Evolutionary conservation across 2,329 filamentous ascomycete genomes (phyloP).

Genomic region (Capronia coronata): DNA sequence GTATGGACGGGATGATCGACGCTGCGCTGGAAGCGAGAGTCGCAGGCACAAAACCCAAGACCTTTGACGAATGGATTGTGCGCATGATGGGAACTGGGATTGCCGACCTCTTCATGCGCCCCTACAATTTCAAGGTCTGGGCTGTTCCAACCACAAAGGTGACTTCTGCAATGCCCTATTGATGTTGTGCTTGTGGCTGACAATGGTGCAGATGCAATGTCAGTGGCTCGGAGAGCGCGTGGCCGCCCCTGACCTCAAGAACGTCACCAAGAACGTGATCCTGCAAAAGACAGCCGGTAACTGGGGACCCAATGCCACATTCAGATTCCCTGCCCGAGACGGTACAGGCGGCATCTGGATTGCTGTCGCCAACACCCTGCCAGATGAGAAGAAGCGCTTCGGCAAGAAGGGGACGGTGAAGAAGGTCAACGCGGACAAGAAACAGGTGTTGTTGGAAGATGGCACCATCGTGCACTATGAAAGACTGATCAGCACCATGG

Average conservation of each 20-base stretch:
- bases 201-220: conserved; percentile 80
- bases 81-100: conserved; percentile 84
- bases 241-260: conserved; percentile 91
- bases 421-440: conserved; percentile 79
- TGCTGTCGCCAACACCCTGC: conserved; percentile 85
- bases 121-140: conserved; percentile 99
- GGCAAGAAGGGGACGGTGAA: conserved; percentile 77
- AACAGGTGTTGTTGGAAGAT: conserved; percentile 73
- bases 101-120: conserved; percentile 95
- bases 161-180: conserved; percentile 31
- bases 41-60: conserved; percentile 81
- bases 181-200: neutral
- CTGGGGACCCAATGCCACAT: conserved; percentile 97
- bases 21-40: conserved; percentile 81
- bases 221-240: conserved; percentile 98
- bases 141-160: conserved; percentile 96
- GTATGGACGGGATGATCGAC: conserved; percentile 93
- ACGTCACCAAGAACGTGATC: conserved; percentile 86
- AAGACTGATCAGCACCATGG: conserved; percentile 94
- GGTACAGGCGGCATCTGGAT: conserved; percentile 99
- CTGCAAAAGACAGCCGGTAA: conserved; percentile 92
- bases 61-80: conserved; percentile 98
- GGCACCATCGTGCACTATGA: conserved; percentile 85
- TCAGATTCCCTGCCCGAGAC: conserved; percentile 92
- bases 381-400: conserved; percentile 84